Percentiles rank a stretch among this genome's conserved stretches.
Evolutionary conservation across 345 rosid genomes (phyloP).

Genomic region (Zanthoxylum bungeanum): DNA sequence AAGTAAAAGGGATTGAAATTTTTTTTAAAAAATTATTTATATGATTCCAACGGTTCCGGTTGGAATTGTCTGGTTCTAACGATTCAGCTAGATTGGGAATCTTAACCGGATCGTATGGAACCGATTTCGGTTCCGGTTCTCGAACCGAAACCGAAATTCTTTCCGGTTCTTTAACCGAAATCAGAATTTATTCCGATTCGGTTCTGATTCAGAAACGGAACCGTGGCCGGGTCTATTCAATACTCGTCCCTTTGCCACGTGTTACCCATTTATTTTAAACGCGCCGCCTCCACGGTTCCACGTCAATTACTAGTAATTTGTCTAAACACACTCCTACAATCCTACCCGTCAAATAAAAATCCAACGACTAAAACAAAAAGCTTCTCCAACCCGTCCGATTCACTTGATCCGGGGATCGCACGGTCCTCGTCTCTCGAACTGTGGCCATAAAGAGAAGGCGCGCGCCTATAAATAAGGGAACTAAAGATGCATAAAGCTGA

Average conservation of each 20-base stretch:
- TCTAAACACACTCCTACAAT: neutral
- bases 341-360: constrained; percentile 8
- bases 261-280: neutral
- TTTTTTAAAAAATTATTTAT: no score
- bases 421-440: constrained; percentile 9
- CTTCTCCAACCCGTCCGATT: constrained; percentile 10
- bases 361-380: neutral
- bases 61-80: no score
- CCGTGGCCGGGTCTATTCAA: no score
- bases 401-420: neutral
- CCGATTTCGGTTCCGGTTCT: no score
- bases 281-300: neutral
- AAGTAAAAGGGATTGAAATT: no score
- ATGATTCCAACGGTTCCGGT: no score
- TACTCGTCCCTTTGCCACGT: neutral
- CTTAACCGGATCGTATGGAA: no score
- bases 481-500: neutral
- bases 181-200: no score
- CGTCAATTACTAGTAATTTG: neutral
- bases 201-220: no score
- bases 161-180: no score
- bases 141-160: no score
- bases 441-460: neutral
- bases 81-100: no score
- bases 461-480: neutral